Base-by-base conservation (phyloP, 768 basidiomycete genomes). In the Pleurotus platypus region DNA sequence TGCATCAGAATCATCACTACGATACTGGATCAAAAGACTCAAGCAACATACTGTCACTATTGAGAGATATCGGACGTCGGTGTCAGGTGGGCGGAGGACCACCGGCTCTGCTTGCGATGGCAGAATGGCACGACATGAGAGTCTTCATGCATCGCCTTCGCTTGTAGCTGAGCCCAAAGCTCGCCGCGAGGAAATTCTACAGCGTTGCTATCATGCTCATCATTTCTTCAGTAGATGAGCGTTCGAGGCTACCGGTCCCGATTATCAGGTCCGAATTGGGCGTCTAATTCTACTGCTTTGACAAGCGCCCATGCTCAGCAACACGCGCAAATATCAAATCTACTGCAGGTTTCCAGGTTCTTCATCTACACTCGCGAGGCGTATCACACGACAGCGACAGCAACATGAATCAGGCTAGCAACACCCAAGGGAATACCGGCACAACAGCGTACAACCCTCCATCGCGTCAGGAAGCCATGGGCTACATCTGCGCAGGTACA, bases 401-500 rank as follows among this genome's bases (percentile, higher is more conserved):
- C 30, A 35, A 35, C 30, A 77, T 79, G 74, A 78, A 70, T 67
- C 77, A 77, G 59, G 66, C 63, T 47, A 63, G 58, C 63, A 62
- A 57, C 56, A 48, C 54, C 56, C 60, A 59, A 56, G 42, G 24
- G 12, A 45, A 20, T 16, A 46, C 66, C 7, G 64, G 63, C 9
- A 35, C 30, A 35, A 35, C 30, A 11, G 59, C 66, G 18, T 77
- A 72, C 58, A 63, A 71, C 11, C 74, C 71, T 1, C 70, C 74
- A n/a, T 75, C 73, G 1, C 75, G 75, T 57, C 71, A 78, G 68
- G 87, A 87, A 0, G 16, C 51, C 51, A 90, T 92, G 87, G 89
- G 92, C 69, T 94, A 94, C 63, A 78, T 90, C 38, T 94, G 92
- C 65, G 92, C 92, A 64, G 92, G 92, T 90, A 68, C 49, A 80